Evolutionary conservation across 345 rosid species (phyloP).

Genomic region (Salix udensis): DNA sequence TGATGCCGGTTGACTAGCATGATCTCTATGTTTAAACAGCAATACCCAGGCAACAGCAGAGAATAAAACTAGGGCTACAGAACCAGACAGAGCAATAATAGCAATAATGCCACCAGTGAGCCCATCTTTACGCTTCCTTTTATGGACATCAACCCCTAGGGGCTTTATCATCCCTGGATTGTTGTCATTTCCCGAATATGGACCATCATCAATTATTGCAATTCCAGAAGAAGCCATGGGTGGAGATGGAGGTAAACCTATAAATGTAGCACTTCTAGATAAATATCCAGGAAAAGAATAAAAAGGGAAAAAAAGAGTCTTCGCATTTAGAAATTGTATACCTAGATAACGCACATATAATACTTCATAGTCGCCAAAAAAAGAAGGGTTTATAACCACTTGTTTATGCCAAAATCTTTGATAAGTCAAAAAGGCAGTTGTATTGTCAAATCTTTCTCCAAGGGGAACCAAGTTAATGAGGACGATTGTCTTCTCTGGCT

Average conservation of each 20-base stretch:
- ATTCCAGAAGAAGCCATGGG: conserved; percentile 57
- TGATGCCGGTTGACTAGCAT: conserved; percentile 31
- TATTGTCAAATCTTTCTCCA: conserved; percentile 66
- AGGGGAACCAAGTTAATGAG: conserved; percentile 88
- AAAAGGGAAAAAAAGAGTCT: not conserved
- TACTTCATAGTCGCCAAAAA: conserved; percentile 75
- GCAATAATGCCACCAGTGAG: conserved; percentile 60
- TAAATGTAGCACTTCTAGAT: conserved; percentile 14
- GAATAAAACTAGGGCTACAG: conserved; percentile 55
- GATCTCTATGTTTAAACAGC: conserved; percentile 43
- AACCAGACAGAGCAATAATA: conserved; percentile 62
- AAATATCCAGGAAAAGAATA: not conserved
- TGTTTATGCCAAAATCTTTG: conserved; percentile 86
- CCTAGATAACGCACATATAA: conserved; percentile 83
- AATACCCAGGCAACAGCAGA: conserved; percentile 60
- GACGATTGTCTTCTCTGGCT: conserved; percentile 77
- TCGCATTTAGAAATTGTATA: conserved; percentile 13
- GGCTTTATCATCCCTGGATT: conserved; percentile 68
- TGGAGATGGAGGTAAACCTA: conserved; percentile 90
- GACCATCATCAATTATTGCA: conserved; percentile 54
- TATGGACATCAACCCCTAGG: conserved; percentile 73
- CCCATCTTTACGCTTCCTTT: conserved; percentile 42
- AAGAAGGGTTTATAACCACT: conserved; percentile 54
- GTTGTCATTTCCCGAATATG: conserved; percentile 52
- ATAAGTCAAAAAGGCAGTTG: conserved; percentile 70